Percentiles rank a stretch among this genome's conserved stretches.
These are phyloP conservation scores for Quercus alba DNA, from an alignment of 306 rosid genomes.

Conservation along the genomic window DNA sequence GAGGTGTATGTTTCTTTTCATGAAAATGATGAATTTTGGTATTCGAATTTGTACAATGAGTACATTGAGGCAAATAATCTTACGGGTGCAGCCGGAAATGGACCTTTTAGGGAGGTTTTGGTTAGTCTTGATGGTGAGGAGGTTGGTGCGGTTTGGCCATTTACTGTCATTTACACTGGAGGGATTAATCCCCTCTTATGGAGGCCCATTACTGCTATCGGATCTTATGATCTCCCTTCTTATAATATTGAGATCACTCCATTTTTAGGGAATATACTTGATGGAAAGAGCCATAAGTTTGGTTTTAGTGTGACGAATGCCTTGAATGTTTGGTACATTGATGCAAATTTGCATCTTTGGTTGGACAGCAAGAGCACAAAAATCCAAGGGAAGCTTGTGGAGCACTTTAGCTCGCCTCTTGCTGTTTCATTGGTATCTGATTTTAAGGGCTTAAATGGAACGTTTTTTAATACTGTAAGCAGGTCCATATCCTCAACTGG, in stretches of 20 bases:
- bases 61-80: slow-evolving; percentile 62
- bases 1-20: slow-evolving; percentile 92
- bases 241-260: slow-evolving; percentile 88
- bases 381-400: slow-evolving; percentile 56
- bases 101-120: slow-evolving; percentile 88
- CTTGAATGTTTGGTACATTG: slow-evolving; percentile 79
- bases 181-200: slow-evolving; percentile 90
- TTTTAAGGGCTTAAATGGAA: slow-evolving; percentile 67
- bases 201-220: slow-evolving; percentile 89
- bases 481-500: slow-evolving; percentile 60
- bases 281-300: slow-evolving; percentile 58
- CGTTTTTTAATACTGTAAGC: slow-evolving; percentile 45
- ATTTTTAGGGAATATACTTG: slow-evolving; percentile 57
- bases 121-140: slow-evolving; percentile 56
- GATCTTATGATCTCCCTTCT: slow-evolving; percentile 82
- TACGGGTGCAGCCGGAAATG: slow-evolving; percentile 58
- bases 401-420: slow-evolving; percentile 42
- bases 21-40: slow-evolving; percentile 92
- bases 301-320: slow-evolving; percentile 80
- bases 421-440: slow-evolving; percentile 36
- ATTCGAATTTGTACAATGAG: slow-evolving; percentile 57
- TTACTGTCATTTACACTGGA: slow-evolving; percentile 85
- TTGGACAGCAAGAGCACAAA: slow-evolving; percentile 51
- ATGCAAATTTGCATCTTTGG: slow-evolving; percentile 95
- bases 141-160: slow-evolving; percentile 85